Conservation (phyloP, 2,329 filamentous ascomycete species). For the Cordyceps javanica region DNA sequence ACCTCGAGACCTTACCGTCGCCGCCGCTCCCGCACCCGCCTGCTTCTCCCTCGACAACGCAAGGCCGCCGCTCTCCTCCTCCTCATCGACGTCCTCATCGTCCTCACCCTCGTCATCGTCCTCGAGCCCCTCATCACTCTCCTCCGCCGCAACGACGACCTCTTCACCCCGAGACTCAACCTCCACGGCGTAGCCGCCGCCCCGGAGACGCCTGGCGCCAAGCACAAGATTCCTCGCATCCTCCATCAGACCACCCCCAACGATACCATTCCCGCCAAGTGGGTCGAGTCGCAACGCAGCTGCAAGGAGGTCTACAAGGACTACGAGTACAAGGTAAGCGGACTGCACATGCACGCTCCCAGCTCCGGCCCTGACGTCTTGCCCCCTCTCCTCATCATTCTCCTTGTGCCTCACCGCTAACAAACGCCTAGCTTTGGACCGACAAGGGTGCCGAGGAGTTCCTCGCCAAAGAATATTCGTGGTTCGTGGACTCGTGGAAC, state of each 20-base stretch:
- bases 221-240: conserved; percentile 67
- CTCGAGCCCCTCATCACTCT: conserved; percentile 68
- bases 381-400: too few species aligned
- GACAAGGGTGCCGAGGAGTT: conserved; percentile 61
- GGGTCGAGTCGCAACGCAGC: conserved; percentile 58
- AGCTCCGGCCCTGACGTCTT: neutral
- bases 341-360: neutral
- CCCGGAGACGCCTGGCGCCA: conserved; percentile 64
- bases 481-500: conserved; percentile 65
- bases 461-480: conserved; percentile 62
- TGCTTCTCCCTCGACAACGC: conserved; percentile 9
- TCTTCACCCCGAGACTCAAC: conserved; percentile 23
- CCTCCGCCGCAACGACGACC: conserved; percentile 41
- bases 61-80: conserved; percentile 48
- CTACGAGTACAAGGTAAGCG: conserved; percentile 64
- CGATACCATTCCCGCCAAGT: conserved; percentile 59
- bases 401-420: neutral
- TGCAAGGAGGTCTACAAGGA: conserved; percentile 63
- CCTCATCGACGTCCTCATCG: conserved; percentile 55
- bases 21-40: conserved; percentile 9
- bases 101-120: conserved; percentile 58
- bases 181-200: conserved; percentile 31
- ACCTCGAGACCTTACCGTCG: conserved; percentile 7
- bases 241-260: conserved; percentile 72
- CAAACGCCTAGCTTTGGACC: conserved; percentile 57